Evolutionary conservation across 495 filamentous ascomycete genomes (phyloP), one percentile per base, ranked within the genome.

Genomic region (Xylona heveae): DNA sequence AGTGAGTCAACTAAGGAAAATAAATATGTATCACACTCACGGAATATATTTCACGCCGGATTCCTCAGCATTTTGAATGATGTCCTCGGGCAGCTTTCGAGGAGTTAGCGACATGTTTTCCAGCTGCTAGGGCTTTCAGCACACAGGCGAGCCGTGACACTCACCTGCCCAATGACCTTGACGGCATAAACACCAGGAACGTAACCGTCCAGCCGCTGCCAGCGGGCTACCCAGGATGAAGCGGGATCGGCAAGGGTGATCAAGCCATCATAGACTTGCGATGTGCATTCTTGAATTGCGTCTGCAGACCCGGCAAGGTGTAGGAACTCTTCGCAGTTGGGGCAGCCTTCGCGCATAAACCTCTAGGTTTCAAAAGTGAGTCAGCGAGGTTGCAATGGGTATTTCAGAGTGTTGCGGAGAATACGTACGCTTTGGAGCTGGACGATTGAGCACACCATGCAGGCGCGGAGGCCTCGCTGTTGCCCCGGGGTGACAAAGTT

Each of bases 401-500:
- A 29, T 28, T 22, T n/a, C 17, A 41, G 21, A 34, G 17, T 16
- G 16, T 6, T 25, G 31, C 22, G 37, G 14, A 19, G 31, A 24
- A 34, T 13, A 53, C 67, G 43, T 59, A 83, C 78, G 33, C 59
- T 64, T 38, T 74, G 67, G 10, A 70, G 66, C 58, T 84, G 80
- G 34, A 97, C 78, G 44, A 93, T 74, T 5, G 78, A 78, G 66
- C 88, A 97, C 38, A 94, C 80, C 88, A 97, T 94, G 62, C 88
- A 97, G 36, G 88, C 88, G 44, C 88, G 83, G 27, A 92, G 66
- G 42, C 78, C 70, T 53, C 82, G 78, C 55, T 67, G 63, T 31
- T 47, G 50, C 24, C 22, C 29, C 7, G 42, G 39, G 5, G 48
- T 33, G 5, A 51, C 48, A 30, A 41, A 49, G 9, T 28, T 30